phyloP scores from a whole-genome alignment of 2,329 filamentous ascomycete genomes.

The Ophiostoma australiae region DNA sequence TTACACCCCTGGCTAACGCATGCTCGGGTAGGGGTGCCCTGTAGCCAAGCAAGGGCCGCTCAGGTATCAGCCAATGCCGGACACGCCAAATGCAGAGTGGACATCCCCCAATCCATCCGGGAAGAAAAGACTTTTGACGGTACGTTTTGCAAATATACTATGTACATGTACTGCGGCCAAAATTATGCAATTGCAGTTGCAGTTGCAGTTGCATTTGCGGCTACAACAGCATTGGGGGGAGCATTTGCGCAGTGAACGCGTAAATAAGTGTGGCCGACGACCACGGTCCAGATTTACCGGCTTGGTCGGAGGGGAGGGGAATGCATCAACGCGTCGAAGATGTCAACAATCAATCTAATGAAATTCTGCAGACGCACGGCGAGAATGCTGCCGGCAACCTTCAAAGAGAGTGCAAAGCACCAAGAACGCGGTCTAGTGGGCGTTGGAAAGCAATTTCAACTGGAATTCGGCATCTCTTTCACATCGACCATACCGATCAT shows the following conservation, averaged over 20 bases:
- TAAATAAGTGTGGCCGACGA: no score
- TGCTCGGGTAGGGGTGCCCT: not conserved
- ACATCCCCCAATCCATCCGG: not conserved
- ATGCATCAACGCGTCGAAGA: not conserved
- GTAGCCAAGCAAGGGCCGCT: not conserved
- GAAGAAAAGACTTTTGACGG: not conserved
- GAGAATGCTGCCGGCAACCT: constrained; percentile 1
- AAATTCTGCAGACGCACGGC: not conserved
- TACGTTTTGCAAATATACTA: not conserved
- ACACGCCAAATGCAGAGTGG: not conserved
- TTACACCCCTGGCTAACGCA: constrained; percentile 6
- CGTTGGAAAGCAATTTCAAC: not conserved
- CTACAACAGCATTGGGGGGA: not conserved
- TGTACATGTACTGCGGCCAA: not conserved
- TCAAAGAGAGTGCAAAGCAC: not conserved
- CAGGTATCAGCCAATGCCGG: not conserved
- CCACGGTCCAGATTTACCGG: not conserved
- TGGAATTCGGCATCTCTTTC: not conserved
- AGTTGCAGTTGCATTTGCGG: not conserved
- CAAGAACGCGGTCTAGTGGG: not conserved
- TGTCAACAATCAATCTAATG: not conserved
- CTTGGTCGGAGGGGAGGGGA: not conserved
- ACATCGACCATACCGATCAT: not conserved
- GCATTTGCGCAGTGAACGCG: not conserved
- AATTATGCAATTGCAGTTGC: not conserved